Conservation (phyloP, 768 basidiomycete species). For the Pleurotus salmoneostramineus region DNA sequence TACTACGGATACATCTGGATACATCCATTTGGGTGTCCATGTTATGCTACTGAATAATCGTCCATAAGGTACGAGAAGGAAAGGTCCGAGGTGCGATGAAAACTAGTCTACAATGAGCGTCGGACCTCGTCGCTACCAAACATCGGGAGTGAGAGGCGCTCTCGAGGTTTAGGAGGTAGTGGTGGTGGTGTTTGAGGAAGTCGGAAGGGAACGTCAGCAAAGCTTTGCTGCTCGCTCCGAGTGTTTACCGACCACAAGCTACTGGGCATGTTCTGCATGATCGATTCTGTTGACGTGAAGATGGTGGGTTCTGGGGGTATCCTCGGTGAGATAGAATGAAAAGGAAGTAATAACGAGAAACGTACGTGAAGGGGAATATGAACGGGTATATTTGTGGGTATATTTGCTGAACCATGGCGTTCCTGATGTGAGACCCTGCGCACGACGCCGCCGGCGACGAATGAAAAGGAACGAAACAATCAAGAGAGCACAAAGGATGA, state of each 20-base stretch:
- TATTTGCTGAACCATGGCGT: constrained; percentile 4
- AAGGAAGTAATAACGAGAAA: background rate
- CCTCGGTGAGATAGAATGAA: background rate
- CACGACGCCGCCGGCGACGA: constrained; percentile 12
- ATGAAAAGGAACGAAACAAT: background rate
- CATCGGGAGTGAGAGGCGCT: background rate
- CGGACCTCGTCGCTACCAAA: background rate
- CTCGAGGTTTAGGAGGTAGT: constrained; percentile 19
- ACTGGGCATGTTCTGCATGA: constrained; percentile 23
- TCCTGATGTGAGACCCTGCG: background rate
- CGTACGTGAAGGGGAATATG: background rate
- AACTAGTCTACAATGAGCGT: constrained; percentile 1
- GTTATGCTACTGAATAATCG: constrained; percentile 1
- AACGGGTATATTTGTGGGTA: background rate
- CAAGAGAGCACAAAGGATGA: constrained; percentile 10
- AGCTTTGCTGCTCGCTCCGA: constrained; percentile 18
- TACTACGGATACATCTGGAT: background rate
- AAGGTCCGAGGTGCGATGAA: background rate
- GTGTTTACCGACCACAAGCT: constrained; percentile 21
- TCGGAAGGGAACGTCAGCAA: constrained; percentile 13
- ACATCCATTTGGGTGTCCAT: background rate
- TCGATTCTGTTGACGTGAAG: constrained; percentile 33
- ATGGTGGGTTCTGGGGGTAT: constrained; percentile 16
- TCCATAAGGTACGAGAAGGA: background rate
- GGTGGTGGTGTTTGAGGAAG: constrained; percentile 15